A percentile compares a stretch with the other conserved stretches of the same genome.
These are phyloP conservation scores for Coniella lustricola DNA, from an alignment of 2,329 filamentous ascomycete genomes.

Conservation along the genomic window DNA sequence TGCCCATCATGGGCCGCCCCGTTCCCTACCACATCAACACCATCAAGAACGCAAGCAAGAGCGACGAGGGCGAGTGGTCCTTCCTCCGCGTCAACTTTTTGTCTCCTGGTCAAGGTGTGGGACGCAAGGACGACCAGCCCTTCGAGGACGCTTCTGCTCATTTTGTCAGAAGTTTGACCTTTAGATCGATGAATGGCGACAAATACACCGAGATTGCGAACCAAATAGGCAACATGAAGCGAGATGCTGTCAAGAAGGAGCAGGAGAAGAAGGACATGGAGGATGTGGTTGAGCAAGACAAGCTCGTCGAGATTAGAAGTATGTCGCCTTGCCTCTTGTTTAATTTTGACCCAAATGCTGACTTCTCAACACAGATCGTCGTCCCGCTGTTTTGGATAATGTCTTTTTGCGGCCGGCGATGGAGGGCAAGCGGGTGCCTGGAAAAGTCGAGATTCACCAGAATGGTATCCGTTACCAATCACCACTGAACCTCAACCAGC, in stretches of 20 bases:
- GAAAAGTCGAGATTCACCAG: constrained; percentile 94
- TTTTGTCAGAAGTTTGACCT: constrained; percentile 91
- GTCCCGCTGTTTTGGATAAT: constrained; percentile 83
- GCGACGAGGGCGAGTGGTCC: constrained; percentile 87
- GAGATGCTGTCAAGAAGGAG: constrained; percentile 82
- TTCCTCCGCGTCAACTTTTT: constrained; percentile 96
- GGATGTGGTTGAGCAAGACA: constrained; percentile 97
- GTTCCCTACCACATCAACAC: constrained; percentile 97
- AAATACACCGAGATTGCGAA: constrained; percentile 86
- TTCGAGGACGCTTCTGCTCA: constrained; percentile 95
- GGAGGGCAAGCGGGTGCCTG: constrained; percentile 93
- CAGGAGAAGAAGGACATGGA: constrained; percentile 99
- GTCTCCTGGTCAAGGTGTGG: constrained; percentile 93
- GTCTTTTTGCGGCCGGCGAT: constrained; percentile 92
- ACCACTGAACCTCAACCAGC: constrained; percentile 68
- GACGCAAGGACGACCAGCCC: constrained; percentile 92
- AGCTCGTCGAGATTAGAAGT: constrained; percentile 91
- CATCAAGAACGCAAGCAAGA: constrained; percentile 98
- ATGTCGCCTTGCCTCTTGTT: constrained; percentile 29
- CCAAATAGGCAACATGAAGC: constrained; percentile 94
- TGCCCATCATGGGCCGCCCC: constrained; percentile 94
- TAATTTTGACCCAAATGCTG: constrained; percentile 26
- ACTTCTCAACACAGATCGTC: constrained; percentile 60
- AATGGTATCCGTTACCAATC: constrained; percentile 96
- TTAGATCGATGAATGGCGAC: constrained; percentile 82